Conservation (phyloP, 164 flowering plant species). For the Macadamia integrifolia region DNA sequence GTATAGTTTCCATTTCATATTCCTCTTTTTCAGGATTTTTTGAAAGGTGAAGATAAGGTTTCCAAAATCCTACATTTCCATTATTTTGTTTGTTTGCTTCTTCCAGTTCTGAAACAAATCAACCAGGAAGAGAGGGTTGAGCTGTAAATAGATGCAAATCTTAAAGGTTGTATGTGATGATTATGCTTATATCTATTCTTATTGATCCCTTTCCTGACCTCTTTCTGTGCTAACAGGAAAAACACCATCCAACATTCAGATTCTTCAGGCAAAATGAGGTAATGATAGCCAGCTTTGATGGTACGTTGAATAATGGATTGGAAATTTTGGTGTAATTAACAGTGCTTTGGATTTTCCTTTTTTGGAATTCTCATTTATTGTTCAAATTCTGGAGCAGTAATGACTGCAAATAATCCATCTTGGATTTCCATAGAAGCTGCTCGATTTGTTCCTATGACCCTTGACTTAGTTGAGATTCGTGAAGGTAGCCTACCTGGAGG, state of each 20-base stretch:
- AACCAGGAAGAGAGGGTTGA: constrained; percentile 51
- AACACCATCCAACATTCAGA: constrained; percentile 24
- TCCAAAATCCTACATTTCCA: constrained; percentile 40
- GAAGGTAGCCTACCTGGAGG: constrained; percentile 26
- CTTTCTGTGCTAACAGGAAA: constrained; percentile 32
- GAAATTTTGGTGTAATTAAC: background rate
- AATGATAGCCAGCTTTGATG: constrained; percentile 36
- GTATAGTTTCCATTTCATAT: background rate
- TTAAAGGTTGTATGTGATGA: constrained; percentile 35
- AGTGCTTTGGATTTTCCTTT: background rate
- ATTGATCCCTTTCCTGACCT: constrained; percentile 4
- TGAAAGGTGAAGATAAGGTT: constrained; percentile 24
- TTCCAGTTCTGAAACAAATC: constrained; percentile 59
- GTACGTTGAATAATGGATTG: constrained; percentile 29
- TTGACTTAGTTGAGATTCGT: constrained; percentile 55
- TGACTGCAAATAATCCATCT: constrained; percentile 51
- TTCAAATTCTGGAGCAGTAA: constrained; percentile 38
- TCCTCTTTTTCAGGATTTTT: constrained; percentile 38
- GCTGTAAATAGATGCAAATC: constrained; percentile 52
- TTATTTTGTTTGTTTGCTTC: constrained; percentile 62
- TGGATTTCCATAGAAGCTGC: constrained; percentile 73
- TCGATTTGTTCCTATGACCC: constrained; percentile 58
- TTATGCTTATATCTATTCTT: background rate
- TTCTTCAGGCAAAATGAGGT: constrained; percentile 35
- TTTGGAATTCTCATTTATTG: constrained; percentile 5